These are phyloP conservation scores for Chrysanthemum makinoi DNA, from an alignment of 129 eudicot species.

Conservation along the genomic window DNA sequence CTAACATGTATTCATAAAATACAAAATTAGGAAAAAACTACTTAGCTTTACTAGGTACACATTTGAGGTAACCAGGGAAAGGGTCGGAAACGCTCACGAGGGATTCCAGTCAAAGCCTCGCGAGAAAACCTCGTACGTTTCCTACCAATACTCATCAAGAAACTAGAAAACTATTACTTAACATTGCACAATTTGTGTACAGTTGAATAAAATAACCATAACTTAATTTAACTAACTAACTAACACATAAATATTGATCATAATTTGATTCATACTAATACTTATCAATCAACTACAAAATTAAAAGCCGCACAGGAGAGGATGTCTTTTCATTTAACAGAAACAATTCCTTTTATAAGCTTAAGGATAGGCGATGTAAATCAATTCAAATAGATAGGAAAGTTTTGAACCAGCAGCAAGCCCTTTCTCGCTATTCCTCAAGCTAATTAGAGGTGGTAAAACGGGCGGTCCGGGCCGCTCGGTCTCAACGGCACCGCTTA, in stretches of 20 bases:
- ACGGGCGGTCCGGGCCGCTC: too few relatives aligned
- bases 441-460: too few relatives aligned
- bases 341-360: not conserved
- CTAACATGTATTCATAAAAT: too few relatives aligned
- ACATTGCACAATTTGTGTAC: not conserved
- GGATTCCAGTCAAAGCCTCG: too few relatives aligned
- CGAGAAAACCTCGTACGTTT: too few relatives aligned
- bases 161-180: too few relatives aligned
- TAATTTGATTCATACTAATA: constrained; percentile 16
- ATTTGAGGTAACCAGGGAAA: too few relatives aligned
- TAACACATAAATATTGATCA: constrained; percentile 4
- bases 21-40: too few relatives aligned
- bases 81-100: too few relatives aligned
- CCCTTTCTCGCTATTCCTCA: not conserved
- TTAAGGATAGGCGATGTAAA: not conserved
- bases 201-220: constrained; percentile 10
- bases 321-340: not conserved
- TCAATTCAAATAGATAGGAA: not conserved
- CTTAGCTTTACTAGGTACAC: too few relatives aligned
- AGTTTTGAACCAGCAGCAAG: constrained; percentile 1
- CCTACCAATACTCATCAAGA: too few relatives aligned
- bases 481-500: too few relatives aligned
- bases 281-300: constrained; percentile 16
- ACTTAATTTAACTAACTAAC: not conserved
- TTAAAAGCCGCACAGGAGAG: not conserved